A percentile compares a stretch with the other conserved stretches of the same genome.
Evolutionary conservation across 2,329 filamentous ascomycete genomes (phyloP).

Genomic region (Drechmeria coniospora): DNA sequence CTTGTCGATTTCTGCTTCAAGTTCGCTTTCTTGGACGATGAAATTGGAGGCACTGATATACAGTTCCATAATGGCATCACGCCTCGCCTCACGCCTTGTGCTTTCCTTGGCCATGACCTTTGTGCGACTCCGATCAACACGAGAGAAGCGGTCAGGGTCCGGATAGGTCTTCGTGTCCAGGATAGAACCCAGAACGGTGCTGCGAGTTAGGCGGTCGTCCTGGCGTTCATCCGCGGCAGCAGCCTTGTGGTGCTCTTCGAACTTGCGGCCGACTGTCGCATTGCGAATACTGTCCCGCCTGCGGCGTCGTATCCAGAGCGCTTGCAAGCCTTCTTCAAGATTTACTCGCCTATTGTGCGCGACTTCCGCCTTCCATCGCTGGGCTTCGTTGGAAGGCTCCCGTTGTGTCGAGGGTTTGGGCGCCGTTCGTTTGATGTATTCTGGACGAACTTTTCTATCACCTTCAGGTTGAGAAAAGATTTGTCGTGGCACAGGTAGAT

Average conservation of each 20-base stretch:
- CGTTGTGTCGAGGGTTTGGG: constrained; percentile 32
- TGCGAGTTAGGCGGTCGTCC: constrained; percentile 62
- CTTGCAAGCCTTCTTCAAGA: constrained; percentile 52
- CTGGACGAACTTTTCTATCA: constrained; percentile 41
- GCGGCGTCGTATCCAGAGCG: constrained; percentile 53
- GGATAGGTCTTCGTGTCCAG: constrained; percentile 34
- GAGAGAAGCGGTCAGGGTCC: constrained; percentile 47
- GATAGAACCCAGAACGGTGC: constrained; percentile 40
- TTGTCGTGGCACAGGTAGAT: constrained; percentile 67
- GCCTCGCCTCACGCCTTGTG: constrained; percentile 40
- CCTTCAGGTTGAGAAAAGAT: constrained; percentile 50
- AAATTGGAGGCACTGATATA: constrained; percentile 82
- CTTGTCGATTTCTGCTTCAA: constrained; percentile 56
- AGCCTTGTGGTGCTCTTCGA: constrained; percentile 28
- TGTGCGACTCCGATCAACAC: constrained; percentile 30
- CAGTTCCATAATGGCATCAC: constrained; percentile 64
- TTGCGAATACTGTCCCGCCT: constrained; percentile 19
- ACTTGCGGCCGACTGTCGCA: constrained; percentile 28
- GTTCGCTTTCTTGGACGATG: constrained; percentile 67
- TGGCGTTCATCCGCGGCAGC: constrained; percentile 52
- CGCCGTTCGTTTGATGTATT: constrained; percentile 46
- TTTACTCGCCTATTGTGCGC: constrained; percentile 57
- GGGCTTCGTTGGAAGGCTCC: constrained; percentile 19
- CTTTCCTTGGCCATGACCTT: constrained; percentile 25
- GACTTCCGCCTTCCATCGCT: constrained; percentile 57